Conservation (phyloP, 2,329 filamentous ascomycete species). For the Colletotrichum chlorophyti region DNA sequence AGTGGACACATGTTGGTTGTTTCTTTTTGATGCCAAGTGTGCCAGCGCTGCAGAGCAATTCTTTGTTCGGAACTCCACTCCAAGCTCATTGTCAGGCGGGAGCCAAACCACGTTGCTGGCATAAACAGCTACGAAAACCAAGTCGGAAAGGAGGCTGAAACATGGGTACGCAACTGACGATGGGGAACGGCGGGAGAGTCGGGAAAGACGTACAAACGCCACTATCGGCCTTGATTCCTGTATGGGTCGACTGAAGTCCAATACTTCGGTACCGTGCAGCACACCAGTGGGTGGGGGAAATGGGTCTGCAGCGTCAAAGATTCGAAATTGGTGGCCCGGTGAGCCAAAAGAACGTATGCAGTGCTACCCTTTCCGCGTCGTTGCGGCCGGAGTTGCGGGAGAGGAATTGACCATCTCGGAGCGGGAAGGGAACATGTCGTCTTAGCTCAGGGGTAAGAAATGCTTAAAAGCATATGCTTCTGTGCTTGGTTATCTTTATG, state of each 20-base stretch:
- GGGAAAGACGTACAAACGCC: slow-evolving; percentile 11
- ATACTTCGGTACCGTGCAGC: slow-evolving; percentile 3
- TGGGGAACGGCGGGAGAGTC: background rate
- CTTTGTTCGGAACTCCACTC: slow-evolving; percentile 8
- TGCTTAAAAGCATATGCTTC: too few species aligned
- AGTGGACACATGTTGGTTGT: background rate
- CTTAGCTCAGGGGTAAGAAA: too few species aligned
- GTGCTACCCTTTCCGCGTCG: background rate
- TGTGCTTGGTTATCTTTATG: too few species aligned
- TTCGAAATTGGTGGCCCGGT: background rate
- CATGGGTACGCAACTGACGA: background rate
- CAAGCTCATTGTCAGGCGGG: too few species aligned
- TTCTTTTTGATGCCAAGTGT: slow-evolving; percentile 7
- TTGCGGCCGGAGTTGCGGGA: too few species aligned
- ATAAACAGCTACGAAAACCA: too few species aligned
- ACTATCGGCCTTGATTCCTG: background rate
- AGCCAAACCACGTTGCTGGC: too few species aligned
- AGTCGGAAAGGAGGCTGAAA: background rate
- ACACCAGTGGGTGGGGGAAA: slow-evolving; percentile 4
- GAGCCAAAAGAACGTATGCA: slow-evolving; percentile 9
- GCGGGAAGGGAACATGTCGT: too few species aligned
- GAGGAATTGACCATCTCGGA: too few species aligned
- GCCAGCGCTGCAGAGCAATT: background rate
- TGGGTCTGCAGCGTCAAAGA: background rate
- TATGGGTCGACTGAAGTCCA: background rate